Evolutionary conservation across 2,329 filamentous ascomycete genomes (phyloP).

Genomic region (Basipetospora chlamydospora): DNA sequence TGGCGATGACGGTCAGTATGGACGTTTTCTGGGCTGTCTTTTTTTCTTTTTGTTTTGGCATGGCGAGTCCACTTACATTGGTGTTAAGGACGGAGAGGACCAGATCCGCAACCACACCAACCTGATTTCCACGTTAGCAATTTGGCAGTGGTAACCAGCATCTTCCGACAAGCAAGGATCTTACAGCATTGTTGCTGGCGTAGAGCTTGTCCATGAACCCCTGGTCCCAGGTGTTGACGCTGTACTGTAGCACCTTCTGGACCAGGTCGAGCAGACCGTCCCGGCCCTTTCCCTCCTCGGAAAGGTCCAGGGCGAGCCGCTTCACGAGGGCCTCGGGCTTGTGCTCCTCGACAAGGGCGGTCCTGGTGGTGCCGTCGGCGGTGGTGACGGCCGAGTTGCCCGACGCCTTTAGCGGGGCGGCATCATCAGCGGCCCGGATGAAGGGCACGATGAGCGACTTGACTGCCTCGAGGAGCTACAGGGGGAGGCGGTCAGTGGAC

Average conservation of each 20-base stretch:
- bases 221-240: constrained; percentile 97
- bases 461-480: constrained; percentile 54
- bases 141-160: no score
- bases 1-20: constrained; percentile 14
- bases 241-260: constrained; percentile 60
- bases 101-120: constrained; percentile 73
- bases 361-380: constrained; percentile 25
- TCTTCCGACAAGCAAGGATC: no score
- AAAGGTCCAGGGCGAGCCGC: constrained; percentile 43
- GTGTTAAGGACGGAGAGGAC: constrained; percentile 80
- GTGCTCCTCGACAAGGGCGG: constrained; percentile 49
- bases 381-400: constrained; percentile 30
- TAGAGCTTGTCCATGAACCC: constrained; percentile 95
- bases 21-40: not conserved
- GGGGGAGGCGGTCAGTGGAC: no score
- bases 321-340: constrained; percentile 42
- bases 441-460: constrained; percentile 56
- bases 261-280: constrained; percentile 61
- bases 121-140: no score
- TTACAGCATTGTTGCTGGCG: constrained; percentile 68
- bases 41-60: not conserved
- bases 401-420: constrained; percentile 33
- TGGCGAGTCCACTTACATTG: constrained; percentile 40
- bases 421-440: constrained; percentile 54
- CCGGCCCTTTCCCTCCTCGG: constrained; percentile 45